These are phyloP conservation scores for Dichotomopilus funicola DNA, from an alignment of 2,329 filamentous ascomycete species.

Conservation along the genomic window DNA sequence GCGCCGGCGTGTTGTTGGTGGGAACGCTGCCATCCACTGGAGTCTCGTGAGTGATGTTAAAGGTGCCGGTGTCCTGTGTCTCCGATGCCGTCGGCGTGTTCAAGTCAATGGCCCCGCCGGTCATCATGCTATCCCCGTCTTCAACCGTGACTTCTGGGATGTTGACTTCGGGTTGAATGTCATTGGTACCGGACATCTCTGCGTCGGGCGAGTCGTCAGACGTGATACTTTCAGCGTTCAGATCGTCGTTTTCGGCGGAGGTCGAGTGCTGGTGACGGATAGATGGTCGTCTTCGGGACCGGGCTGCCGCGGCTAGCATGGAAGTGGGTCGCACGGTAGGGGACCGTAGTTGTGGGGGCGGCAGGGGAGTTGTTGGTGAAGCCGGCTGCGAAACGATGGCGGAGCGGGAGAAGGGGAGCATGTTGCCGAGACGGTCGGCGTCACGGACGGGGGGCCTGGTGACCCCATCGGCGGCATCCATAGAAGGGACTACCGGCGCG, in stretches of 20 bases:
- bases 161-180: slow-evolving; percentile 74
- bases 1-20: slow-evolving; percentile 61
- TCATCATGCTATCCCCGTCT: slow-evolving; percentile 71
- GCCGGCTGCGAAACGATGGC: slow-evolving; percentile 82
- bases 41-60: slow-evolving; percentile 86
- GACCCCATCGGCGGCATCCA: slow-evolving; percentile 66
- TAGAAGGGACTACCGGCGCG: slow-evolving; percentile 58
- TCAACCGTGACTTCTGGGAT: slow-evolving; percentile 79
- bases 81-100: slow-evolving; percentile 75
- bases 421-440: slow-evolving; percentile 74
- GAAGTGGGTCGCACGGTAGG: slow-evolving; percentile 49
- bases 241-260: slow-evolving; percentile 73
- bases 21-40: slow-evolving; percentile 79
- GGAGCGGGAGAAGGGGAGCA: slow-evolving; percentile 62
- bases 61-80: slow-evolving; percentile 79
- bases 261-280: slow-evolving; percentile 88
- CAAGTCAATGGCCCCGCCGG: slow-evolving; percentile 66
- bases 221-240: slow-evolving; percentile 73
- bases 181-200: slow-evolving; percentile 72
- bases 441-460: slow-evolving; percentile 70
- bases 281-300: slow-evolving; percentile 66
- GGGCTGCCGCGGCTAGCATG: slow-evolving; percentile 44
- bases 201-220: slow-evolving; percentile 72
- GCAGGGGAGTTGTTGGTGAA: slow-evolving; percentile 79
- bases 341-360: slow-evolving; percentile 56